These are phyloP conservation scores for Euphrasia arctica DNA, from an alignment of 305 asterid species.

Conservation along the genomic window DNA sequence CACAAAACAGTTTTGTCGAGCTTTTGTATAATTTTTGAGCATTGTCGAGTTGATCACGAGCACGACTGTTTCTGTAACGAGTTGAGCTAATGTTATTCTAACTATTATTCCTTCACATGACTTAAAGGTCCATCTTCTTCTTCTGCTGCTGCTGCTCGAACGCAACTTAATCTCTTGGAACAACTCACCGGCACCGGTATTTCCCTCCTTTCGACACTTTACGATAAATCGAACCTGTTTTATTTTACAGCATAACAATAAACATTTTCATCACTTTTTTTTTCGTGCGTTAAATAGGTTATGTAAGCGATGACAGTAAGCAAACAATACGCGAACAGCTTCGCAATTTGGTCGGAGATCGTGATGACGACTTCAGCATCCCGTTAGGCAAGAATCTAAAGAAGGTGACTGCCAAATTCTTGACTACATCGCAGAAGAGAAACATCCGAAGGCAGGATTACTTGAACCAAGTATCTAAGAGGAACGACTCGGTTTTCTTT, in stretches of 20 bases:
- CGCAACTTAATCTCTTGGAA: constrained; percentile 75
- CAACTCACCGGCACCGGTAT: constrained; percentile 64
- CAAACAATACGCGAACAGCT: constrained; percentile 74
- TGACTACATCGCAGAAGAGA: constrained; percentile 88
- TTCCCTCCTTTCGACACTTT: constrained; percentile 1
- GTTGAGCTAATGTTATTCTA: background rate
- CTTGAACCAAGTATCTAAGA: constrained; percentile 73
- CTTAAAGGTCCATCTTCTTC: constrained; percentile 50
- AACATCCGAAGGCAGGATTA: constrained; percentile 76
- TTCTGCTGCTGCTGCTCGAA: constrained; percentile 39
- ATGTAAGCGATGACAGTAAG: constrained; percentile 48
- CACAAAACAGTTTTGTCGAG: too few species aligned
- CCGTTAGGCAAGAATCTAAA: constrained; percentile 85
- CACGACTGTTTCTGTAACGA: too few species aligned
- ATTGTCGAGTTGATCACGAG: too few species aligned
- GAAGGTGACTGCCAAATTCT: constrained; percentile 68
- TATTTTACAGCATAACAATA: background rate
- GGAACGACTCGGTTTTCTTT: constrained; percentile 81
- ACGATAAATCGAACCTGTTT: background rate
- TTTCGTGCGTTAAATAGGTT: constrained; percentile 39
- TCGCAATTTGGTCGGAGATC: constrained; percentile 58
- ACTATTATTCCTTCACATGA: constrained; percentile 16
- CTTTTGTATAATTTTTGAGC: too few species aligned
- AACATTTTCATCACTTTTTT: background rate
- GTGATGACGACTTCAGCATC: constrained; percentile 68